Base-by-base conservation (phyloP, 2,329 filamentous ascomycete genomes). In the Colletotrichum cuscutae region DNA sequence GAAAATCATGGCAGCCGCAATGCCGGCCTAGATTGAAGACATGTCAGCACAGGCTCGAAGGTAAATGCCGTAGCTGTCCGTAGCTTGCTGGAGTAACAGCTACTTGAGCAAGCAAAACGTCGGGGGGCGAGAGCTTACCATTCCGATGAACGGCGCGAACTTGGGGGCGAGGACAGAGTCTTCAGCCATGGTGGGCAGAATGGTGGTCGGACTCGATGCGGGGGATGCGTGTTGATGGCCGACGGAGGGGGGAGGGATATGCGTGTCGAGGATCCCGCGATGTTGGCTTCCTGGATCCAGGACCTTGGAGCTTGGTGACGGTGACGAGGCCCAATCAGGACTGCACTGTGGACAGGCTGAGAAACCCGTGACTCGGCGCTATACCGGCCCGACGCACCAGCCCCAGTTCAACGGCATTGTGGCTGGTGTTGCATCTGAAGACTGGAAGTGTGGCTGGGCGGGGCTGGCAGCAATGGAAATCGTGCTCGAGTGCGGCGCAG, bases 81-180 rank as follows among this genome's bases (percentile, higher is more conserved):
- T 63, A 70, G 68, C 59, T 65, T 61, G 28, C 22, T 42, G 24
- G 42, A 26, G 52, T 53, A 60, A 59, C 15, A 62, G 60, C 32
- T 35, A 35, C 32, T 35, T 12, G 32, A 35, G 32, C 60, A 37
- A 73, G 69, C 30, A 49, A 5, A 42, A n/a, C 60, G 22, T 54
- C 60, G 56, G 58, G 65, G 57, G 61, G 73, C 49, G 65, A 32
- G 66, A 49, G 85, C 91, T 84, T 87, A 95, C 93, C 93, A 96
- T 95, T 87, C 94, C 94, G 82, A 96, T 89, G 87, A 96, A 97
- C 78, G 94, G 94, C 86, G 94, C 94, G 82, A 95, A 96, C 85
- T 93, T 94, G 78, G 94, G 94, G 72, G 92, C 87, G 75, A 91
- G 84, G 77, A 91, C 90, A 60, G 89, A 89, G 77, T 89, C 78